These are phyloP conservation scores for Daldinia vernicosa DNA, from an alignment of 495 filamentous ascomycete genomes.

Conservation along the genomic window DNA sequence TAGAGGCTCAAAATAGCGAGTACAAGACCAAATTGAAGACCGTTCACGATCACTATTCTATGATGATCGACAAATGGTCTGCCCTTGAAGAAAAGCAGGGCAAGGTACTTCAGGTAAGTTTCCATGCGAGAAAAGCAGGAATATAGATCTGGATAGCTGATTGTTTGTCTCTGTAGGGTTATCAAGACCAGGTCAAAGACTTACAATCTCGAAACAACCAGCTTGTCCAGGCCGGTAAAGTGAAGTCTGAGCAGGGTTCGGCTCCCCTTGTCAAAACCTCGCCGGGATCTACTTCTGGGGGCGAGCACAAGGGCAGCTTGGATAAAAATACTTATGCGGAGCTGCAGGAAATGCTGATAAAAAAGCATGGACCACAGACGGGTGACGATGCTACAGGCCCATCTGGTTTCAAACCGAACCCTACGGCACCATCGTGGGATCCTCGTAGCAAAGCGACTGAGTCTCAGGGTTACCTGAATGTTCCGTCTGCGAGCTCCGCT, in stretches of 20 bases:
- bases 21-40: background rate
- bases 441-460: background rate
- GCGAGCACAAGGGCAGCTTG: background rate
- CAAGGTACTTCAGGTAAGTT: conserved; percentile 21
- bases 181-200: conserved; percentile 21
- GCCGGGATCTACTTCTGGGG: background rate
- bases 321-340: background rate
- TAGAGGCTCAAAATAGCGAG: background rate
- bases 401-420: conserved; percentile 19
- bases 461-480: background rate
- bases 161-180: background rate
- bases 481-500: background rate
- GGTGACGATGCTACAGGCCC: background rate
- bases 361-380: background rate
- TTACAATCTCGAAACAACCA: conserved; percentile 3
- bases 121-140: background rate
- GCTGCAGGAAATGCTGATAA: background rate
- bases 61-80: background rate
- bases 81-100: conserved; percentile 1
- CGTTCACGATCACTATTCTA: conserved; percentile 8
- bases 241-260: background rate
- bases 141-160: conserved; percentile 5
- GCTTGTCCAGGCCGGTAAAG: background rate
- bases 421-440: conserved; percentile 16
- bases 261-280: background rate